Evolutionary conservation across 345 rosid genomes (phyloP), one percentile per base, ranked within the genome.

Genomic region (Eucalyptus camaldulensis): DNA sequence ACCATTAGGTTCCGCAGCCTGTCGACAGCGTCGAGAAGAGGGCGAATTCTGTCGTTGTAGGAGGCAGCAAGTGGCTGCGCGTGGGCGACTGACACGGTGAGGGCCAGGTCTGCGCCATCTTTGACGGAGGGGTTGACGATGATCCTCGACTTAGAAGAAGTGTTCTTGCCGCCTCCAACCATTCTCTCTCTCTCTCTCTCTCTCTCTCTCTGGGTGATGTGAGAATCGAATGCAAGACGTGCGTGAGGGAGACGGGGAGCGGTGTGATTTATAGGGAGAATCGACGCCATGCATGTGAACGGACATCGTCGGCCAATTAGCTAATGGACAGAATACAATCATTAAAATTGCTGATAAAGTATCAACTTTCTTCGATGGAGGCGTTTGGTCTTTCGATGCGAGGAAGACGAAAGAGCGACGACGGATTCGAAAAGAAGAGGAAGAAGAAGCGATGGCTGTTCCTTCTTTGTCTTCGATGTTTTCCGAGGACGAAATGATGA

Each of bases 21-120:
- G 90, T 95, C 96, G 1, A 94, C 92, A 1, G 93, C 93, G n/a
- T 95, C 96, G 22, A 95, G 96, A 33, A 94, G 86, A 44, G 95
- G 95, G 8, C 95, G 88, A 44, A 94, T 93, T 4, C 76, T 90
- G 10, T 93, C 92, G 12, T 93, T 95, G 90, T 92, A 93, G 6
- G 94, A 94, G 4, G 94, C 87, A 0, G 88, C 88, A 10, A 94
- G 89, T 0, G 94, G 90, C 1, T 94, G 95, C 10, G 88, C 89
- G 16, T 81, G 56, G 24, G 29, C 53, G 27, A 49, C 33, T 22
- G 86, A 22, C 45, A 44, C 54, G 6, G 44, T 21, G n/a, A 65
- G 85, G 15, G 54, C 53, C 2, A 27, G 85, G n/a, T 27, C 88
- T 40, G 3, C 37, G 83, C 49, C 88, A 25, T 45, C 22, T 33